Base-by-base conservation (phyloP, 2,329 filamentous ascomycete species). In the Trichoderma asperellum region DNA sequence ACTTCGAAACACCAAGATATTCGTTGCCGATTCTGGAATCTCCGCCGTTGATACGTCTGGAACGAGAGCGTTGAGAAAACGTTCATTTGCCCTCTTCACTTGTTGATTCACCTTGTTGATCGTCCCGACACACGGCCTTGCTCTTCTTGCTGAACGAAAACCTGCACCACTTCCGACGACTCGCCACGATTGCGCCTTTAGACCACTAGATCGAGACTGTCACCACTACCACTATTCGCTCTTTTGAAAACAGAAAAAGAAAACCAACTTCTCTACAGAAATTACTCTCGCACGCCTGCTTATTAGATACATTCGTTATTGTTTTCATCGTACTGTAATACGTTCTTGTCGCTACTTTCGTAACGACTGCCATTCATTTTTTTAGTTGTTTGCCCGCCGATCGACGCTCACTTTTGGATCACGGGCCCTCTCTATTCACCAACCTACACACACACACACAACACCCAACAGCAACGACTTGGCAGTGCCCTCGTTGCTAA, bases 41-140 rank as follows among this genome's bases (percentile, higher is more conserved):
- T 72, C 76, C 75, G 72, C 74, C 72, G 59, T 74, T 56, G 68
- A 62, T 32, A 72, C 76, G 76, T 77, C 76, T 77, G 76, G 76
- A 70, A 77, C 76, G 76, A 78, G 71, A 76, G 73, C 73, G 71
- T 72, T 69, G 63, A 73, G 70, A 75, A 73, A 35, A 21, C 63
- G 63, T 53, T 40, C n/a, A 52, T 72, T 43, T 73, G 37, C 68
- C 68, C 37, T 34, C 74, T 70, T 71, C 69, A 70, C 72, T n/a
- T 71, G 71, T 72, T 73, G 29, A 68, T 57, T 37, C 49, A 14
- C 24, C 43, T 32, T 27, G 52, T 52, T 47, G 24, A 40, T 32
- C 29, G 37, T 40, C 43, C 12, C n/a, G 47, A 21, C 40, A 34
- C 47, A 61, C 64, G 64, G 37, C 53, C 53, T 49, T 66, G 63